These are phyloP conservation scores for Mycena sp. DNA, from an alignment of 1,284 basidiomycete genomes.

Conservation along the genomic window DNA sequence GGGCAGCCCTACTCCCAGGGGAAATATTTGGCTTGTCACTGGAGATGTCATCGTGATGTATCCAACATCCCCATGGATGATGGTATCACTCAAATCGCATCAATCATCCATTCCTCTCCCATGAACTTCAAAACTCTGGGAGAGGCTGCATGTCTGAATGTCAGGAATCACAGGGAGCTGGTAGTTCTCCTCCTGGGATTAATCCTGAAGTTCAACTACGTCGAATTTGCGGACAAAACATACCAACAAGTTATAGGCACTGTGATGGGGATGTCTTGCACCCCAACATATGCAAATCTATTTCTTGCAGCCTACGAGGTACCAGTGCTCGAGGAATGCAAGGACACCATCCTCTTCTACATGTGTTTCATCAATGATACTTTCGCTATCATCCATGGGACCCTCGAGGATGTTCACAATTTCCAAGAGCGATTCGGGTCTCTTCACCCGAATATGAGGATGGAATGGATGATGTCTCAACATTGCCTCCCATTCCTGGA, in stretches of 20 bases:
- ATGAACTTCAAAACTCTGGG: constrained; percentile 2
- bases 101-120: constrained; percentile 25
- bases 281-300: no score
- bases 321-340: constrained; percentile 11
- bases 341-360: constrained; percentile 24
- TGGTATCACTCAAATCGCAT: constrained; percentile 24
- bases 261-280: constrained; percentile 29
- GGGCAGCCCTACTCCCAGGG: constrained; percentile 1
- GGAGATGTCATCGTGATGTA: no score
- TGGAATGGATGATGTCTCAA: no score
- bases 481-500: no score
- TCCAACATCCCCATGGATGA: constrained; percentile 29
- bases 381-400: constrained; percentile 29
- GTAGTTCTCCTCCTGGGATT: constrained; percentile 19
- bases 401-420: constrained; percentile 21
- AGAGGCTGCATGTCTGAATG: constrained; percentile 4
- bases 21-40: constrained; percentile 25
- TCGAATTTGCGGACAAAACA: constrained; percentile 20
- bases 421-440: no score
- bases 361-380: constrained; percentile 29
- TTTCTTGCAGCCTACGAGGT: constrained; percentile 18
- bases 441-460: no score
- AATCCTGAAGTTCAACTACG: constrained; percentile 26
- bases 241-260: constrained; percentile 27
- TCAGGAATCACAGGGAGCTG: constrained; percentile 16